Evolutionary conservation across 2,329 filamentous ascomycete species (phyloP), one percentile per base, ranked within the genome.

Genomic region (Stemphylium lycopersici): DNA sequence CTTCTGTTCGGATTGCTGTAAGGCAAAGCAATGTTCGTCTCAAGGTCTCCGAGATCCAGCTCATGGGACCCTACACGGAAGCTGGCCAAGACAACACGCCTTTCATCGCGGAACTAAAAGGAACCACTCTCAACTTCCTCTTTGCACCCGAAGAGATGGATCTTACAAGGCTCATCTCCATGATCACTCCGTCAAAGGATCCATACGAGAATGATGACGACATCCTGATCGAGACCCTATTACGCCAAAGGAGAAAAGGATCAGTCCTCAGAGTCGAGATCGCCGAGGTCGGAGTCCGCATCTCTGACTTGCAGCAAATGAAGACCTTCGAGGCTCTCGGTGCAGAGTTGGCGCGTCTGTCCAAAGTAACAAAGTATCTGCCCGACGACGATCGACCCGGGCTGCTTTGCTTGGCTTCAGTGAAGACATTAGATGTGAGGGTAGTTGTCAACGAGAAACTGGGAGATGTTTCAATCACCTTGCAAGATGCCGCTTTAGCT

Each of bases 351-450:
- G 83, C 88, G 5, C 91, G 90, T 62, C 80, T 99, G 4, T 90
- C 92, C 0, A 93, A 87, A 0, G 91, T 99, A 22, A 85, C 93
- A 6, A 98, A 97, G 71, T 98, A 98, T 71, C 81, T 99, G 2
- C 93, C 95, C 0, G 93, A 99, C 65, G 95, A 99, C 74, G 93
- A 99, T 66, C 85, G 93, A 1, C 95, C 95, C 2, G 95, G 95
- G 0, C 80, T 98, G 16, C 80, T 99, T 33, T 92, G 88, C 0
- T 79, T 99, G 33, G 81, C 83, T 0, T 80, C 86, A 26, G 74
- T 97, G 48, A 84, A 86, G 47, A 84, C 86, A 15, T 65, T 91
- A 6, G 82, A 88, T 24, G 75, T 84, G 7, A 79, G 81, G 22
- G 75, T 90, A 8, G 83, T 89, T 38, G 72, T 93, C 43, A 88